Conservation (phyloP, 495 filamentous ascomycete genomes). For the Hypoxylon cercidicola region DNA sequence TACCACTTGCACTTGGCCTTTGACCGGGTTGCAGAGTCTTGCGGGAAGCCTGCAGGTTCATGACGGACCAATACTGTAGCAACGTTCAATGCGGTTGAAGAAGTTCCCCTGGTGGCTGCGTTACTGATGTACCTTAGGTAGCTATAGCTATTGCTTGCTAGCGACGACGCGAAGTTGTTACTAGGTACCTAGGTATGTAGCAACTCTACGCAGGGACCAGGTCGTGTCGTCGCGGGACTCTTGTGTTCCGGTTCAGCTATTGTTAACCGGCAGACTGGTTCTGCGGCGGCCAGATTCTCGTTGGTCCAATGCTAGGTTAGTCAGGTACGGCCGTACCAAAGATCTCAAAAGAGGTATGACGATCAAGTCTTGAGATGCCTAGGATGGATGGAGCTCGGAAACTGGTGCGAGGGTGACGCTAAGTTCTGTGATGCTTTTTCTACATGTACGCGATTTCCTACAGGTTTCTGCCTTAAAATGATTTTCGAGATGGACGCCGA, state of each 20-base stretch:
- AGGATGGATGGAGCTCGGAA: constrained; percentile 30
- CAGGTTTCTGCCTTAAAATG: not conserved
- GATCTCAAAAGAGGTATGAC: constrained; percentile 36
- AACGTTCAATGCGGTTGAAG: not conserved
- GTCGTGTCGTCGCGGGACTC: constrained; percentile 1
- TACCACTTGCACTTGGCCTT: constrained; percentile 13
- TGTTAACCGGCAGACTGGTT: constrained; percentile 21
- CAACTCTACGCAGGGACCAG: not conserved
- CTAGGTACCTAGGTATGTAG: too few relatives aligned
- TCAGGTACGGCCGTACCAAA: constrained; percentile 40
- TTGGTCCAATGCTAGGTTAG: constrained; percentile 18
- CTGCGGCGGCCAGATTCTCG: constrained; percentile 13
- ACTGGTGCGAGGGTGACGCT: constrained; percentile 37
- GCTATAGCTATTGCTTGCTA: not conserved
- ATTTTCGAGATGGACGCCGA: not conserved
- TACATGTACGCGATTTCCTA: not conserved
- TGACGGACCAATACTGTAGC: not conserved
- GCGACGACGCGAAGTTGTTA: constrained; percentile 8
- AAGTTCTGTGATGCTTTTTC: constrained; percentile 10
- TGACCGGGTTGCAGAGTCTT: not conserved
- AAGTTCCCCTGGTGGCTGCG: not conserved
- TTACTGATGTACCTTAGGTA: not conserved
- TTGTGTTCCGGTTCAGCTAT: constrained; percentile 9
- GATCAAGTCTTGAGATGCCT: constrained; percentile 34
- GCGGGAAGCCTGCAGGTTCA: constrained; percentile 1